Evolutionary conservation across 2,329 filamentous ascomycete genomes (phyloP).

Genomic region (Sarocladium brachiariae): DNA sequence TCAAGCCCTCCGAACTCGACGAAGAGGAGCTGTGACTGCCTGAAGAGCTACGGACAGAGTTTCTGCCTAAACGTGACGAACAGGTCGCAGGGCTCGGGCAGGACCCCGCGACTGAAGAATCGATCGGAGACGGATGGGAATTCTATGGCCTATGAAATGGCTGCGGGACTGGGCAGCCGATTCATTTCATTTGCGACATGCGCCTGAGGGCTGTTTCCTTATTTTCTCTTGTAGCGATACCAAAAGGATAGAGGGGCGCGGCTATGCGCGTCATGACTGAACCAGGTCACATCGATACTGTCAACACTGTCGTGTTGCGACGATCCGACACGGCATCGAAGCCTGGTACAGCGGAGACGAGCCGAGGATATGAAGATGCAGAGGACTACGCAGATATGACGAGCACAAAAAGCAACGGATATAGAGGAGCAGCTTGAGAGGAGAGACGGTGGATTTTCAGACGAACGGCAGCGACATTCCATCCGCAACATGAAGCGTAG

Average conservation of each 20-base stretch:
- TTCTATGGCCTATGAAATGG: conserved; percentile 50
- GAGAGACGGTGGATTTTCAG: too few species aligned
- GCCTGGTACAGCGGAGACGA: too few species aligned
- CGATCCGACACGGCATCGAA: too few species aligned
- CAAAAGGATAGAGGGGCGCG: conserved; percentile 8
- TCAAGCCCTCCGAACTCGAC: conserved; percentile 96
- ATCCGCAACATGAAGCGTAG: background rate
- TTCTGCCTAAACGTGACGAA: conserved; percentile 31
- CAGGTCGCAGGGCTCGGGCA: conserved; percentile 17
- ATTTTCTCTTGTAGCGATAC: conserved; percentile 12
- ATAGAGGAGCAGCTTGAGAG: background rate
- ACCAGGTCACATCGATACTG: background rate
- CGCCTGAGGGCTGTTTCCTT: background rate
- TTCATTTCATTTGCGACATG: background rate
- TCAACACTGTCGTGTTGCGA: too few species aligned
- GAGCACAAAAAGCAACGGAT: background rate
- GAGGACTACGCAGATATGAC: background rate
- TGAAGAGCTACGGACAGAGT: conserved; percentile 59
- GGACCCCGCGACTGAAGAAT: conserved; percentile 11
- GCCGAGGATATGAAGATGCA: too few species aligned
- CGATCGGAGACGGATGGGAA: conserved; percentile 52
- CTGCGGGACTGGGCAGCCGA: background rate
- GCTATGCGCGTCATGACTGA: background rate
- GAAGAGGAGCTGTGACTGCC: conserved; percentile 86
- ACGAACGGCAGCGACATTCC: too few species aligned